phyloP scores from a whole-genome alignment of 768 basidiomycete species.

The Lactifluus volemus region DNA sequence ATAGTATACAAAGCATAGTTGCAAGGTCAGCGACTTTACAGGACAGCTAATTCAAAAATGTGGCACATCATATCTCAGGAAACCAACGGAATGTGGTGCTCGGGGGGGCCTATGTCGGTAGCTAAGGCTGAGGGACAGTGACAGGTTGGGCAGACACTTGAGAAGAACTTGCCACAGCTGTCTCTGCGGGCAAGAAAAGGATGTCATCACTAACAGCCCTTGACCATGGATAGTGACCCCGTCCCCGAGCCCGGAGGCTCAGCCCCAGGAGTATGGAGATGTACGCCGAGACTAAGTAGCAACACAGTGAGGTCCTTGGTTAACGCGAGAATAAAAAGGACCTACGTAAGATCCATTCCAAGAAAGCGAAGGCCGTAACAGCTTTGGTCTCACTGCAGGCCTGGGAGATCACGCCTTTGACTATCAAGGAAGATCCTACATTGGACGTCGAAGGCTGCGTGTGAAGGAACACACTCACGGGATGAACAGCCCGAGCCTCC shows the following conservation, averaged over 20 bases:
- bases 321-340: neutral
- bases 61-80: too few relatives aligned
- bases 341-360: slow-evolving; percentile 31
- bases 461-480: neutral
- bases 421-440: neutral
- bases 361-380: slow-evolving; percentile 30
- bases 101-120: too few relatives aligned
- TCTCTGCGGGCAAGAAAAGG: too few relatives aligned
- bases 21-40: too few relatives aligned
- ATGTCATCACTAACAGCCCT: too few relatives aligned
- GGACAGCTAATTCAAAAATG: too few relatives aligned
- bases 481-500: neutral
- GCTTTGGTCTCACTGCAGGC: slow-evolving; percentile 27
- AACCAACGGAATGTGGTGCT: too few relatives aligned
- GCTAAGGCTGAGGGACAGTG: too few relatives aligned
- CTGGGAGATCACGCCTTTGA: neutral
- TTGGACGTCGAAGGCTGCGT: neutral
- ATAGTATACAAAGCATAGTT: too few relatives aligned
- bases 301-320: neutral
- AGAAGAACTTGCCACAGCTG: too few relatives aligned
- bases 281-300: slow-evolving; percentile 28
- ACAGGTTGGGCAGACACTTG: too few relatives aligned
- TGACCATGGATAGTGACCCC: slow-evolving; percentile 24
- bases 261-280: slow-evolving; percentile 22
- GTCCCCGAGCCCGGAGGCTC: slow-evolving; percentile 23